These are phyloP conservation scores for Paecilomyces dactylethromorphus DNA, from an alignment of 2,329 filamentous ascomycete species.

Conservation along the genomic window DNA sequence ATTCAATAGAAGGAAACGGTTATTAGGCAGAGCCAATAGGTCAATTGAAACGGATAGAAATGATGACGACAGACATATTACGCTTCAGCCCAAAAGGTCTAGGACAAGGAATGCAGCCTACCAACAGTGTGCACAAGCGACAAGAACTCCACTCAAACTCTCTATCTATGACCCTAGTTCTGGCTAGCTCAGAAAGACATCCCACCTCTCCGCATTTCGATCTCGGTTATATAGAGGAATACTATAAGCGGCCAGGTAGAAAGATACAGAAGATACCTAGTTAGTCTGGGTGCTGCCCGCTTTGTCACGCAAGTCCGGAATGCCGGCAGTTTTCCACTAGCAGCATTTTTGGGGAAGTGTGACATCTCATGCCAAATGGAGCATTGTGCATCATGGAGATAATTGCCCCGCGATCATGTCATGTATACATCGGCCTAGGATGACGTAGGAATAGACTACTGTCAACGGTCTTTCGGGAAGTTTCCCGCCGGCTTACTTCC, in stretches of 20 bases:
- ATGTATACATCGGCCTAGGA: not conserved
- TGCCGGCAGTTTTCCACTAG: not conserved
- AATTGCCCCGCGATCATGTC: not conserved
- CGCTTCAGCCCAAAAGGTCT: not conserved
- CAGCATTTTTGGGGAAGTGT: not conserved
- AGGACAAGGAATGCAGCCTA: not conserved
- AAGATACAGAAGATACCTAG: not conserved
- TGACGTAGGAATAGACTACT: not conserved
- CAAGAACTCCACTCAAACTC: not conserved
- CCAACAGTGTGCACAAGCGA: not conserved
- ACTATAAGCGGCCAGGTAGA: not conserved
- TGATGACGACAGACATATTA: not conserved
- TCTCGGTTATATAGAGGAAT: not conserved
- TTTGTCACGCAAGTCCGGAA: not conserved
- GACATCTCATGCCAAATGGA: not conserved
- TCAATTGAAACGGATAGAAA: not conserved
- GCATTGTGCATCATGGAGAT: too few relatives aligned
- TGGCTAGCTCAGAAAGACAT: too few relatives aligned
- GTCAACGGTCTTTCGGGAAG: not conserved
- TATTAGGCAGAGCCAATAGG: not conserved
- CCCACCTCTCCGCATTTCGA: not conserved
- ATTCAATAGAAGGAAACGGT: not conserved
- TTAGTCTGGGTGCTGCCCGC: not conserved
- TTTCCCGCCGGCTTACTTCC: not conserved
- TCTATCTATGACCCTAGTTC: not conserved